Conservation (phyloP, 2,329 filamentous ascomycete genomes). For the Chaetomium sp. region DNA sequence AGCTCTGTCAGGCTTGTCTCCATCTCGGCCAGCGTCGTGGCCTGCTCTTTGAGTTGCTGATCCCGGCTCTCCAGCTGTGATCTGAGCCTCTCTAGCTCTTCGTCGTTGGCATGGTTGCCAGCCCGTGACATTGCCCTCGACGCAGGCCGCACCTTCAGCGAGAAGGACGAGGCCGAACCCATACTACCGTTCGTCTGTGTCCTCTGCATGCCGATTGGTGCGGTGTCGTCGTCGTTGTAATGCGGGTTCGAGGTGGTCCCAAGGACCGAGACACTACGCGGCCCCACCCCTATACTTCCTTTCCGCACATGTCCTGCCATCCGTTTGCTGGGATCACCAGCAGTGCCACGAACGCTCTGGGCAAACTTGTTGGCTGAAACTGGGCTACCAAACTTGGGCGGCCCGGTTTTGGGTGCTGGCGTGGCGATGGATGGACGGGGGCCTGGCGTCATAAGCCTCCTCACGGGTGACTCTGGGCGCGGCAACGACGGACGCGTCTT, state of each 20-base stretch:
- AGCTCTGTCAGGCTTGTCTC: constrained; percentile 84
- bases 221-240: constrained; percentile 60
- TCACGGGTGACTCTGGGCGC: constrained; percentile 83
- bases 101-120: constrained; percentile 54
- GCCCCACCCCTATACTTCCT: constrained; percentile 49
- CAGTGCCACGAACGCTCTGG: constrained; percentile 63
- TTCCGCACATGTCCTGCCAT: constrained; percentile 52
- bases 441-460: constrained; percentile 64
- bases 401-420: constrained; percentile 48
- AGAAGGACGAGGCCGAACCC: constrained; percentile 58
- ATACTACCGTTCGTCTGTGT: constrained; percentile 57
- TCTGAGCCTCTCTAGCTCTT: constrained; percentile 73
- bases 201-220: constrained; percentile 54
- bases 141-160: constrained; percentile 54
- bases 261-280: constrained; percentile 62
- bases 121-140: constrained; percentile 48
- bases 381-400: constrained; percentile 65
- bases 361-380: constrained; percentile 61
- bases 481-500: constrained; percentile 75
- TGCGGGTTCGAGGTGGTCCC: constrained; percentile 49
- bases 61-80: constrained; percentile 81
- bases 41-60: constrained; percentile 84
- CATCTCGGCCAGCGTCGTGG: constrained; percentile 81
- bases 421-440: constrained; percentile 60
- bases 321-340: constrained; percentile 63